phyloP scores from a whole-genome alignment of 257 asterid species.

The Cinchona pubescens region DNA sequence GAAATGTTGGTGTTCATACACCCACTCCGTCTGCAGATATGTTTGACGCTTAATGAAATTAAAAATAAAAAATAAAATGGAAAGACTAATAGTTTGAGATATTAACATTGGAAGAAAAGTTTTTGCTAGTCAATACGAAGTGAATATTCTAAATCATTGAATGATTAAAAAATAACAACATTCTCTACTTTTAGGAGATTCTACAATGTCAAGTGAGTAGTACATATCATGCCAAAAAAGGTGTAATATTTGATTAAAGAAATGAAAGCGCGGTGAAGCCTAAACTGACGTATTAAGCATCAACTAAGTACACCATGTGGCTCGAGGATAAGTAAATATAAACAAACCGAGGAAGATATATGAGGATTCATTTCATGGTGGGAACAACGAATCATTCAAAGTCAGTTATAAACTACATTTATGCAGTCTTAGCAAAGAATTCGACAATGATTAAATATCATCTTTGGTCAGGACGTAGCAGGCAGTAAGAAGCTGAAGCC shows the following conservation, averaged over 20 bases:
- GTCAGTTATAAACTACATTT: conserved; percentile 10
- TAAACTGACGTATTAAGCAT: neutral
- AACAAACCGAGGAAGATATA: neutral
- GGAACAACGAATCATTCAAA: neutral
- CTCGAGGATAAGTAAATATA: too few species aligned
- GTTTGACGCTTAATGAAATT: too few species aligned
- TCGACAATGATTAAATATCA: neutral
- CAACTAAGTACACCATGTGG: neutral
- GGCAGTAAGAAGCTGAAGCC: conserved; percentile 88
- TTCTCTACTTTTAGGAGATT: too few species aligned
- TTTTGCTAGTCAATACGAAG: too few species aligned
- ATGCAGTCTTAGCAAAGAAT: neutral
- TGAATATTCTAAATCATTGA: too few species aligned
- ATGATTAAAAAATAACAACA: too few species aligned
- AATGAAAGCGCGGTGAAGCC: neutral
- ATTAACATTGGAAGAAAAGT: too few species aligned
- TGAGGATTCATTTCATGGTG: neutral
- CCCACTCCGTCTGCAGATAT: too few species aligned
- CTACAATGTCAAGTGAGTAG: too few species aligned
- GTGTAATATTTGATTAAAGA: neutral
- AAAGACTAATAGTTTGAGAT: too few species aligned
- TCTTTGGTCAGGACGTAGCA: conserved; percentile 56
- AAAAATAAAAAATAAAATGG: too few species aligned
- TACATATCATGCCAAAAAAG: neutral
- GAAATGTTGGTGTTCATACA: too few species aligned